Percentiles rank a stretch among this genome's conserved stretches.
Conservation (phyloP, 805 yeast species). For the Henningerozyma blattae region DNA sequence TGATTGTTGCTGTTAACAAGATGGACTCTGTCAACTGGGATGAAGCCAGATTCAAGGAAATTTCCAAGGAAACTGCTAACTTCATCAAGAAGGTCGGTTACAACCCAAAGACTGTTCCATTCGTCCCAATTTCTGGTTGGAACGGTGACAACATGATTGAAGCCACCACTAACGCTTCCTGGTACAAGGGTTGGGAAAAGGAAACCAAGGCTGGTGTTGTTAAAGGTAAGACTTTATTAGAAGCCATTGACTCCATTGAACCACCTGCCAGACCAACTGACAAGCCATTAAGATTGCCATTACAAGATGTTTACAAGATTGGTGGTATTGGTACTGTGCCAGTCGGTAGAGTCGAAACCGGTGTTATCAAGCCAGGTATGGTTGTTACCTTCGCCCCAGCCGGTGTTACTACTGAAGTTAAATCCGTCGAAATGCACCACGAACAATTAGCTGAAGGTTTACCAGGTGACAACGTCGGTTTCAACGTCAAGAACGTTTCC, state of each 20-base stretch:
- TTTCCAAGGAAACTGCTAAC: conserved; percentile 62
- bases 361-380: conserved; percentile 86
- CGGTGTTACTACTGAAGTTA: conserved; percentile 81
- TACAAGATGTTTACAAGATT: conserved; percentile 87
- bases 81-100: conserved; percentile 79
- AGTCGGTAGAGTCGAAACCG: conserved; percentile 91
- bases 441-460: conserved; percentile 66
- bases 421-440: conserved; percentile 85
- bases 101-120: conserved; percentile 72
- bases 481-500: conserved; percentile 86
- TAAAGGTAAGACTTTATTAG: conserved; percentile 74
- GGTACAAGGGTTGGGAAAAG: conserved; percentile 82
- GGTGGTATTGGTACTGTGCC: conserved; percentile 91
- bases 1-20: conserved; percentile 87
- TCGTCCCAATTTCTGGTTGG: conserved; percentile 89
- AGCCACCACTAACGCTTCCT: conserved; percentile 67
- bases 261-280: conserved; percentile 73
- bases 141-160: conserved; percentile 91
- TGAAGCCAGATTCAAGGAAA: conserved; percentile 69
- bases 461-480: conserved; percentile 87
- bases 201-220: conserved; percentile 60
- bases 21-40: conserved; percentile 91
- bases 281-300: conserved; percentile 82
- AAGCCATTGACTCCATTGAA: conserved; percentile 75
- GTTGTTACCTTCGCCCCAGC: conserved; percentile 84